phyloP scores from a whole-genome alignment of 2,329 filamentous ascomycete species.

The Botrytis elliptica region DNA sequence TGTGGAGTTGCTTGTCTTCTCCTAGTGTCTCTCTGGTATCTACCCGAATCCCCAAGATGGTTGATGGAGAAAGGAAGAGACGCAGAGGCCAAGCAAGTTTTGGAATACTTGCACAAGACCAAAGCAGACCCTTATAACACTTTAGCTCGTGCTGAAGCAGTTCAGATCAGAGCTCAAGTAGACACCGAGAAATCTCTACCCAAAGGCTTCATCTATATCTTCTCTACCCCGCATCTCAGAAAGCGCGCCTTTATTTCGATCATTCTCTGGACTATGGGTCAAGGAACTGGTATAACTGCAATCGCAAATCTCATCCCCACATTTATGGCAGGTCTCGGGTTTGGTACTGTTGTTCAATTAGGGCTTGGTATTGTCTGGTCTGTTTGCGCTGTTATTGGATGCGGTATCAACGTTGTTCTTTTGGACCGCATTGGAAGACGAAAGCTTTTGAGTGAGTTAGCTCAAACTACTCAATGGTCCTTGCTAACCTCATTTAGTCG shows the following conservation, averaged over 20 bases:
- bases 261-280: conserved; percentile 14
- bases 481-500: conserved; percentile 26
- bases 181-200: conserved; percentile 2
- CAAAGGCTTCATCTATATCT: conserved; percentile 20
- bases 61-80: conserved; percentile 25
- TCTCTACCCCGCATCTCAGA: conserved; percentile 11
- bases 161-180: conserved; percentile 14
- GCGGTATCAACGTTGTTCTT: neutral
- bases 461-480: neutral
- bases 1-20: conserved; percentile 26
- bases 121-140: conserved; percentile 2
- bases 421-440: conserved; percentile 11
- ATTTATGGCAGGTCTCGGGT: conserved; percentile 14
- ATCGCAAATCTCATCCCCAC: conserved; percentile 16
- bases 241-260: conserved; percentile 14
- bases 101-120: conserved; percentile 24
- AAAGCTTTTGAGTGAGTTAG: conserved; percentile 11
- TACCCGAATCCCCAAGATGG: conserved; percentile 67
- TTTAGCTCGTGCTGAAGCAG: conserved; percentile 6
- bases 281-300: conserved; percentile 13
- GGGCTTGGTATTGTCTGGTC: conserved; percentile 1
- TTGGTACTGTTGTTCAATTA: conserved; percentile 13
- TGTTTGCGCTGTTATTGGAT: conserved; percentile 10
- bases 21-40: conserved; percentile 49
- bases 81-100: conserved; percentile 24